A percentile compares a stretch with the other conserved stretches of the same genome.
These are phyloP conservation scores for Syzygium grande DNA, from an alignment of 345 rosid species.

Conservation along the genomic window DNA sequence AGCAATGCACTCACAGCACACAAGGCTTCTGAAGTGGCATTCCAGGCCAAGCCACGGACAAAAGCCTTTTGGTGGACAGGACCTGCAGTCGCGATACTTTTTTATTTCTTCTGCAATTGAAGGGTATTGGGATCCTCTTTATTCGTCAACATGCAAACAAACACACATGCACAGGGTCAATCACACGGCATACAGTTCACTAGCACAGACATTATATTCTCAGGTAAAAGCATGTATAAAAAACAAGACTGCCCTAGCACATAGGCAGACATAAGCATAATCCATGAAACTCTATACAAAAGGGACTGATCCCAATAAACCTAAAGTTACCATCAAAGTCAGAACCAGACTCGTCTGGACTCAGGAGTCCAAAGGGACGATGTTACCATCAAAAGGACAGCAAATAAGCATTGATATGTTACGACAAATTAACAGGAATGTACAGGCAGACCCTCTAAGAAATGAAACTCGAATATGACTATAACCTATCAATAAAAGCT, in stretches of 20 bases:
- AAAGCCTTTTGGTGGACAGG: conserved; percentile 72
- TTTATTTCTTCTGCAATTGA: conserved; percentile 72
- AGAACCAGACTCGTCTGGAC: background rate
- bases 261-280: background rate
- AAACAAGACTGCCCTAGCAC: background rate
- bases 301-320: background rate
- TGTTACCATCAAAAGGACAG: background rate
- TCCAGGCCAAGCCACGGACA: conserved; percentile 81
- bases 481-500: background rate
- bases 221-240: background rate
- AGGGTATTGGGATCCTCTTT: conserved; percentile 73
- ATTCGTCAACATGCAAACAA: conserved; percentile 60
- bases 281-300: background rate
- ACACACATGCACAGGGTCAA: conserved; percentile 52
- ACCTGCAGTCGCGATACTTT: conserved; percentile 54
- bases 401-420: background rate
- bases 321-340: background rate
- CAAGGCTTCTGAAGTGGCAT: conserved; percentile 62
- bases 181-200: conserved; percentile 41
- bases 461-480: background rate
- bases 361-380: too few species aligned
- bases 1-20: conserved; percentile 72
- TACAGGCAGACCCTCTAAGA: background rate
- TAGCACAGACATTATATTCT: conserved; percentile 11
- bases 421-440: background rate